Evolutionary conservation across 768 basidiomycete species (phyloP).

Genomic region (Stropharia rugosoannulata): DNA sequence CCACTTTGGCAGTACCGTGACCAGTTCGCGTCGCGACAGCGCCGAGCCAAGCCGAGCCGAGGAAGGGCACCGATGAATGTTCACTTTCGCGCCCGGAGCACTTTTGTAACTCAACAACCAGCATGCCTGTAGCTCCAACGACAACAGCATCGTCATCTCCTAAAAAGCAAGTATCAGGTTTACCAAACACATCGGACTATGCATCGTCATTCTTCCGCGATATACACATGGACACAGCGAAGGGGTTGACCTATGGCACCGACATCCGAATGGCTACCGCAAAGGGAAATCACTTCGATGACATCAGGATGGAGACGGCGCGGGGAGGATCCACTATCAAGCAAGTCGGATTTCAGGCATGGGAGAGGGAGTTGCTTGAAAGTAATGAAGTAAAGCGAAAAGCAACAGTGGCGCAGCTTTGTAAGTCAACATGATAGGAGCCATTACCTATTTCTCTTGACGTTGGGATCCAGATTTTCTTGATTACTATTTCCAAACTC

Average conservation of each 20-base stretch:
- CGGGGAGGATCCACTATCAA: slow-evolving; percentile 53
- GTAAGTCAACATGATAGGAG: slow-evolving; percentile 41
- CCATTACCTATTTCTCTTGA: slow-evolving; percentile 1
- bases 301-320: slow-evolving; percentile 72
- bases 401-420: slow-evolving; percentile 95
- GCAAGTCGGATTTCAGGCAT: slow-evolving; percentile 59
- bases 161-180: slow-evolving; percentile 27
- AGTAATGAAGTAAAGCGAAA: slow-evolving; percentile 91
- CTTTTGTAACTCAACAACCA: neutral
- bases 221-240: slow-evolving; percentile 81
- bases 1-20: neutral
- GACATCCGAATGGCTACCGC: slow-evolving; percentile 65
- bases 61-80: neutral
- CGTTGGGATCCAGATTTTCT: slow-evolving; percentile 71
- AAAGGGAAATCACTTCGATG: slow-evolving; percentile 45
- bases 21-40: slow-evolving; percentile 4
- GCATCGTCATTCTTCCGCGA: slow-evolving; percentile 41
- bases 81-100: slow-evolving; percentile 2
- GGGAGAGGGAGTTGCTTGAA: slow-evolving; percentile 86
- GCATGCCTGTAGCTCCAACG: slow-evolving; percentile 4
- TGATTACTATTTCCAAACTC: slow-evolving; percentile 96
- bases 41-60: neutral
- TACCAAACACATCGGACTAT: slow-evolving; percentile 18
- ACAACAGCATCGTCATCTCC: slow-evolving; percentile 18
- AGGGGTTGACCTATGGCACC: slow-evolving; percentile 44